A percentile compares a stretch with the other conserved stretches of the same genome.
Evolutionary conservation across 345 rosid genomes (phyloP).

Genomic region (Isatis tinctoria): DNA sequence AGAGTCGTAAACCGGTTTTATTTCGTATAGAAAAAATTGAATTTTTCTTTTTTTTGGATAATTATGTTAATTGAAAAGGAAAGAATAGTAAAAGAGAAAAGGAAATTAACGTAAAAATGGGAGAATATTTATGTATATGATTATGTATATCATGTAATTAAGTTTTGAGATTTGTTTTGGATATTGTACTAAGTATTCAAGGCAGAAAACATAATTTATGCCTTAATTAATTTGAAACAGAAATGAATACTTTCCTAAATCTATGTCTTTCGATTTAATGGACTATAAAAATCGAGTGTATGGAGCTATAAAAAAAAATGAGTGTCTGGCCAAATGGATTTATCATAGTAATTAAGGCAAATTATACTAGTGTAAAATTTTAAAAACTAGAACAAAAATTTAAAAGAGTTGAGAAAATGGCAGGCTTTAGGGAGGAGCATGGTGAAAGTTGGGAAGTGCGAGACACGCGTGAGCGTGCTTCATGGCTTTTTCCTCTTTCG

Average conservation of each 20-base stretch:
- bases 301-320: too few species aligned
- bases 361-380: background rate
- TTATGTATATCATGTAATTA: slow-evolving; percentile 9
- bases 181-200: background rate
- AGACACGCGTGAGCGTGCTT: slow-evolving; percentile 39
- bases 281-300: too few species aligned
- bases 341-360: background rate
- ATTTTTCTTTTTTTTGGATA: background rate
- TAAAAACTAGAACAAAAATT: background rate
- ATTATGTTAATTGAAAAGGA: background rate
- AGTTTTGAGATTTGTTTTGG: slow-evolving; percentile 15
- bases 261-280: background rate
- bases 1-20: background rate
- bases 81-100: background rate
- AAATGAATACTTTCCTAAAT: background rate
- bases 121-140: background rate
- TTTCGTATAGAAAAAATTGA: background rate
- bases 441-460: slow-evolving; percentile 25
- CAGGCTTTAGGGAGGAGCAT: slow-evolving; percentile 26
- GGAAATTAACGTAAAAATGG: background rate
- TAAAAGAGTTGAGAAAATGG: background rate
- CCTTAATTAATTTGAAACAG: background rate
- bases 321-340: too few species aligned
- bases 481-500: slow-evolving; percentile 23
- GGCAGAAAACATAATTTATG: background rate